Evolutionary conservation across 805 yeast genomes (phyloP).

Genomic region (Saccharomycopsis babjevae): DNA sequence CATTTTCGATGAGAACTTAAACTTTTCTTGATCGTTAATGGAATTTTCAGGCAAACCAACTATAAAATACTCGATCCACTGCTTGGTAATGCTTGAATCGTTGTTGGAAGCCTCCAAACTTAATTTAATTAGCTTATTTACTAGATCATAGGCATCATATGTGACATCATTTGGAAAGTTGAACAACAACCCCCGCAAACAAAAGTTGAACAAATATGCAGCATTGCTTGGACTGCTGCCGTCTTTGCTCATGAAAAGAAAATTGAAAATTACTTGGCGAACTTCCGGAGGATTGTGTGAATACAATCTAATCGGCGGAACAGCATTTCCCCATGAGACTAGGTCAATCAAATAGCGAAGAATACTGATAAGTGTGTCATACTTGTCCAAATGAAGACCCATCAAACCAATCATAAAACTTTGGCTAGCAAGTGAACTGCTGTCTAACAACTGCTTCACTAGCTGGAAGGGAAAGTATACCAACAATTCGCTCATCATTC

Average conservation of each 20-base stretch:
- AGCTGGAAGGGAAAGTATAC: constrained; percentile 49
- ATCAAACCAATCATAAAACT: constrained; percentile 50
- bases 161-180: constrained; percentile 61
- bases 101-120: constrained; percentile 36
- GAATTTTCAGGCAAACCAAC: constrained; percentile 48
- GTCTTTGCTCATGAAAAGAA: constrained; percentile 26
- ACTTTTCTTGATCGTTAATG: constrained; percentile 58
- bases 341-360: constrained; percentile 75
- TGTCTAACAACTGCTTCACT: constrained; percentile 29
- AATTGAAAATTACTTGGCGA: constrained; percentile 36
- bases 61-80: constrained; percentile 56
- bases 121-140: constrained; percentile 51
- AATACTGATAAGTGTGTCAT: constrained; percentile 59
- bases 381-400: constrained; percentile 49
- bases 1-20: constrained; percentile 48
- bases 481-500: constrained; percentile 67
- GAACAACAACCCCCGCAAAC: constrained; percentile 59
- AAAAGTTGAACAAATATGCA: constrained; percentile 32
- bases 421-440: constrained; percentile 28
- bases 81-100: constrained; percentile 26
- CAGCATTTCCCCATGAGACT: constrained; percentile 71
- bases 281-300: constrained; percentile 46
- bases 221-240: constrained; percentile 4
- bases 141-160: constrained; percentile 65
- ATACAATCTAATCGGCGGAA: constrained; percentile 68